These are phyloP conservation scores for Backusella macrospora DNA, from an alignment of 192 early-diverging fungal species.

Conservation along the genomic window DNA sequence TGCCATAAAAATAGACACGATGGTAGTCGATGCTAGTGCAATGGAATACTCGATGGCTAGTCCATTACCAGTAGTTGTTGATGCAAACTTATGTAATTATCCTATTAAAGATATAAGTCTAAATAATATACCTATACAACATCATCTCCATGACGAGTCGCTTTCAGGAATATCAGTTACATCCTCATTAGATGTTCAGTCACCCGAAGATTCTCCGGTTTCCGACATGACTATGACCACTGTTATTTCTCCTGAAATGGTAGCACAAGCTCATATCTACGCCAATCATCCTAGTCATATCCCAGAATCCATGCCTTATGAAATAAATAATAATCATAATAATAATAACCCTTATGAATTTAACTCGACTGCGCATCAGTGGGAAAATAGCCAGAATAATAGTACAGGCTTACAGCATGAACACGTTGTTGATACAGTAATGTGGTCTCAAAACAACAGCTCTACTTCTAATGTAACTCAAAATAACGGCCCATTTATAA, in stretches of 20 bases:
- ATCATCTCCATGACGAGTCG: not conserved
- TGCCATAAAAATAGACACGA: not conserved
- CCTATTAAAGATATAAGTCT: not conserved
- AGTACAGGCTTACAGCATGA: not conserved
- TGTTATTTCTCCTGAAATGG: conserved; percentile 1
- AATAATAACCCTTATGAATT: not conserved
- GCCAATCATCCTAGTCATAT: not conserved
- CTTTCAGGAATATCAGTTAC: not conserved
- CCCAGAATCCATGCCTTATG: conserved; percentile 9
- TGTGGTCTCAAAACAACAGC: not conserved
- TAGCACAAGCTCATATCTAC: conserved; percentile 5
- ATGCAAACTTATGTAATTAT: not conserved
- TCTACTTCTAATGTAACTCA: not conserved
- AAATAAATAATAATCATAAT: not conserved
- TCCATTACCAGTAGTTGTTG: not conserved
- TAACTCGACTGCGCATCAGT: conserved; percentile 9
- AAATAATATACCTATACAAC: not conserved
- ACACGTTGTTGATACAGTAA: not conserved
- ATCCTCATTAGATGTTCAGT: not conserved
- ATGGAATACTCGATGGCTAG: conserved; percentile 3
- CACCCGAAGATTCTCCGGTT: not conserved
- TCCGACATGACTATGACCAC: not conserved
- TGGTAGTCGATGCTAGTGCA: not conserved
- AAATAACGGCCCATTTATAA: not conserved
- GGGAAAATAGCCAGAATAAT: conserved; percentile 7